Percentiles rank a stretch among this genome's conserved stretches.
Evolutionary conservation across 2,329 filamentous ascomycete species (phyloP).

Genomic region (Neofusicoccum ribis): DNA sequence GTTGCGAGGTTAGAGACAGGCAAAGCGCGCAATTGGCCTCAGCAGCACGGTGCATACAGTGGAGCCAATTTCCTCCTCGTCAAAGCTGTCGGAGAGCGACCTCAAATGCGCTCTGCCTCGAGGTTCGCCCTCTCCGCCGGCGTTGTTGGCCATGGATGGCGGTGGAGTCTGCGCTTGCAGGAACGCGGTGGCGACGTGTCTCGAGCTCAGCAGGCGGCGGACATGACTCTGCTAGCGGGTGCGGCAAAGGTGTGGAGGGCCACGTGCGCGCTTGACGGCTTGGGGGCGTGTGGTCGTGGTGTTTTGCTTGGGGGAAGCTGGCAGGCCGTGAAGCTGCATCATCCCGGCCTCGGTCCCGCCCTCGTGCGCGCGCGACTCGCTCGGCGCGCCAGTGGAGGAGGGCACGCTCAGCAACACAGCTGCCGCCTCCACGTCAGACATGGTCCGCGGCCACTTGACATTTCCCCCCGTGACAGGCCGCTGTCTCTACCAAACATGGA

Average conservation of each 20-base stretch:
- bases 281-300: not conserved
- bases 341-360: conserved; percentile 17
- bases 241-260: not conserved
- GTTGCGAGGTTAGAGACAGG: conserved; percentile 5
- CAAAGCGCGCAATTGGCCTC: conserved; percentile 1
- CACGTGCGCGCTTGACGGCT: not conserved
- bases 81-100: conserved; percentile 6
- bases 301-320: not conserved
- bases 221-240: conserved; percentile 2
- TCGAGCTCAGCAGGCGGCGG: conserved; percentile 6
- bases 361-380: conserved; percentile 13
- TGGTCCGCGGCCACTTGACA: not conserved
- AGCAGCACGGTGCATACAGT: not conserved
- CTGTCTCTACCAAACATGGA: conserved; percentile 66
- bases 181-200: not conserved
- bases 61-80: conserved; percentile 13
- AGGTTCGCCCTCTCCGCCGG: conserved; percentile 31
- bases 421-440: conserved; percentile 2
- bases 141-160: conserved; percentile 30
- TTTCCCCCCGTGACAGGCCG: not conserved
- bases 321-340: conserved; percentile 9
- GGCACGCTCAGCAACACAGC: conserved; percentile 9
- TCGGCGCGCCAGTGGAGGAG: conserved; percentile 6
- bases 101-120: conserved; percentile 25
- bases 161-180: conserved; percentile 2